Percentiles rank a stretch among this genome's conserved stretches.
phyloP scores from a whole-genome alignment of 345 rosid genomes.

The Carallia brachiata region DNA sequence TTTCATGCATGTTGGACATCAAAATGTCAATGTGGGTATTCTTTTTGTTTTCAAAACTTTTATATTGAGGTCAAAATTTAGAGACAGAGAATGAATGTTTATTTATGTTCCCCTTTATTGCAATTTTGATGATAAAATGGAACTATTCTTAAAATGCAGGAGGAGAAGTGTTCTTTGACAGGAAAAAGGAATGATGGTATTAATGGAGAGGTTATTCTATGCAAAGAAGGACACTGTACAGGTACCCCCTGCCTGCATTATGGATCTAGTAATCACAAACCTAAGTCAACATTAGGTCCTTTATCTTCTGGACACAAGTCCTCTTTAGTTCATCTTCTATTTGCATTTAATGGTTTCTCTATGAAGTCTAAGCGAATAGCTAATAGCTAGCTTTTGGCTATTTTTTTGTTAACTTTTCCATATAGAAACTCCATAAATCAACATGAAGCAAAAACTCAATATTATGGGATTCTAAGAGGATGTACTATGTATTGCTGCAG shows the following conservation, averaged over 20 bases:
- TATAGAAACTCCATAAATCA: not conserved
- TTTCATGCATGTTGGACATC: conserved; percentile 12
- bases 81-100: not conserved
- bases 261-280: conserved; percentile 54
- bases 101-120: not conserved
- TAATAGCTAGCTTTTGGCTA: not conserved
- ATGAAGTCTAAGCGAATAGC: not conserved
- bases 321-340: too few species aligned
- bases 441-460: conserved; percentile 1
- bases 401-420: not conserved
- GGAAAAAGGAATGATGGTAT: not conserved
- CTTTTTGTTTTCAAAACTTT: too few species aligned
- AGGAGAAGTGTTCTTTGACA: not conserved
- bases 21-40: not conserved
- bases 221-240: conserved; percentile 21
- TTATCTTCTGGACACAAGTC: not conserved
- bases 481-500: conserved; percentile 21
- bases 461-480: not conserved
- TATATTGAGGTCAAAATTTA: too few species aligned
- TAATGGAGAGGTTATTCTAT: not conserved
- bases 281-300: conserved; percentile 19
- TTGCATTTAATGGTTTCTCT: not conserved
- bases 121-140: not conserved
- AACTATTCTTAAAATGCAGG: not conserved
- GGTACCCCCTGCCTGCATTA: conserved; percentile 44